Base-by-base conservation (phyloP, 306 rosid species). In the Quercus gilva region DNA sequence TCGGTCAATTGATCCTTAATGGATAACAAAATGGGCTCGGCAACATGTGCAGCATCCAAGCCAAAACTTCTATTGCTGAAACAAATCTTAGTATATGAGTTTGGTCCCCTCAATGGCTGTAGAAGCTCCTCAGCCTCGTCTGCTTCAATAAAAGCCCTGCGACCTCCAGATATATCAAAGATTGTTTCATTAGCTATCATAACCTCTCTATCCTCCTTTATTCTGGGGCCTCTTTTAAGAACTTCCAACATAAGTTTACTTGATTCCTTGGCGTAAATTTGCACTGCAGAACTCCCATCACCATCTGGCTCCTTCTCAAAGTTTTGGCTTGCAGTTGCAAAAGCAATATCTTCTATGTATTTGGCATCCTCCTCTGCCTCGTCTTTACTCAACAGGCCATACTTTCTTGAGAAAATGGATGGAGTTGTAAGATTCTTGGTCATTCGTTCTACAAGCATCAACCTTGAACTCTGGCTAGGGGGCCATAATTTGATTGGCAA, bases 41-140 rank as follows among this genome's bases (percentile, higher is more conserved):
- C 94, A 79, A 94, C 83, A 76, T 33, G 84, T 69, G 98, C 94
- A 70, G 97, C 98, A 77, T 85, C 95, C 84, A 87, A 72, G 71
- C 97, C 97, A 89, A 94, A 91, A 83, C 98, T 94, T 85, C 91
- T 90, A 78, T 91, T 94, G 87, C 95, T 91, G 56, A 94, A 88
- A 77, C 92, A 86, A 73, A 94, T 87, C 89, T 86, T 94, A 15
- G 90, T 89, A 81, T 82, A 89, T 53, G 78, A 69, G 69, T 81
- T 91, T 29, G 86, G 91, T 71, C 84, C 91, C 68, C 70, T 74
- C 61, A 94, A 74, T 23, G 93, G 92, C 69, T 87, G 71, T 73
- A 91, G 77, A 75, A 91, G 87, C 83, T 91, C 90, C 60, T 70
- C 92, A 58, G 97, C 94, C 85, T 94, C 95, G 77, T 87, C 86